These are phyloP conservation scores for Torulaspora delbrueckii DNA, from an alignment of 805 yeast genomes.

Conservation along the genomic window DNA sequence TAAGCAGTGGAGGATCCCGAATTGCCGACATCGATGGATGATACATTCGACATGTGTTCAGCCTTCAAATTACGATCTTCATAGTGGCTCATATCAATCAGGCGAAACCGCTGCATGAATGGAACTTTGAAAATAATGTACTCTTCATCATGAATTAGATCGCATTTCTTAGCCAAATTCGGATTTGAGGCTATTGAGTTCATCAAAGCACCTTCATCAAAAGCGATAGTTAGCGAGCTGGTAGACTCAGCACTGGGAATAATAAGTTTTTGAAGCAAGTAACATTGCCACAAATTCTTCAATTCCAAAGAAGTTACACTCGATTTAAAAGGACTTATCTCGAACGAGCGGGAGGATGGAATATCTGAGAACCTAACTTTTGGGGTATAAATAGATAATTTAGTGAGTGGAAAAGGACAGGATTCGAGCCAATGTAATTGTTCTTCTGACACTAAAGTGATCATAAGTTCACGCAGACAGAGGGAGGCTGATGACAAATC, in stretches of 20 bases:
- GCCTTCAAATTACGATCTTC: neutral
- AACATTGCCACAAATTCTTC: constrained; percentile 19
- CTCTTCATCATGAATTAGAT: constrained; percentile 9
- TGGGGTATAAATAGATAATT: constrained; percentile 3
- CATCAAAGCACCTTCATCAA: constrained; percentile 13
- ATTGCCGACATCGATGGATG: neutral
- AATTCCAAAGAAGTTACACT: constrained; percentile 9
- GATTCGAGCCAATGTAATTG: constrained; percentile 23
- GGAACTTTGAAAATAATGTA: constrained; percentile 14
- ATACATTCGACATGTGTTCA: neutral
- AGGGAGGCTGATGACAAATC: constrained; percentile 11
- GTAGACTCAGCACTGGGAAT: constrained; percentile 8
- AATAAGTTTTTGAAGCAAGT: constrained; percentile 17
- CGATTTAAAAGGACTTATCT: neutral
- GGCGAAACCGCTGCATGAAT: constrained; percentile 6
- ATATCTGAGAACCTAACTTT: constrained; percentile 5
- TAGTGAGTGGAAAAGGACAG: constrained; percentile 13
- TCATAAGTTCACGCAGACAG: constrained; percentile 6
- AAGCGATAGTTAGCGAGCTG: constrained; percentile 8
- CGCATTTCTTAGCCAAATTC: constrained; percentile 2
- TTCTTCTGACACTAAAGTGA: constrained; percentile 14
- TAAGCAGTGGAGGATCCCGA: neutral
- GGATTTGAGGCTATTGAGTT: constrained; percentile 10
- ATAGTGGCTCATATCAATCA: neutral
- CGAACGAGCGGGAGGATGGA: constrained; percentile 7